Percentiles rank a stretch among this genome's conserved stretches.
These are phyloP conservation scores for Polyporus arcularius DNA, from an alignment of 768 basidiomycete genomes.

Conservation along the genomic window DNA sequence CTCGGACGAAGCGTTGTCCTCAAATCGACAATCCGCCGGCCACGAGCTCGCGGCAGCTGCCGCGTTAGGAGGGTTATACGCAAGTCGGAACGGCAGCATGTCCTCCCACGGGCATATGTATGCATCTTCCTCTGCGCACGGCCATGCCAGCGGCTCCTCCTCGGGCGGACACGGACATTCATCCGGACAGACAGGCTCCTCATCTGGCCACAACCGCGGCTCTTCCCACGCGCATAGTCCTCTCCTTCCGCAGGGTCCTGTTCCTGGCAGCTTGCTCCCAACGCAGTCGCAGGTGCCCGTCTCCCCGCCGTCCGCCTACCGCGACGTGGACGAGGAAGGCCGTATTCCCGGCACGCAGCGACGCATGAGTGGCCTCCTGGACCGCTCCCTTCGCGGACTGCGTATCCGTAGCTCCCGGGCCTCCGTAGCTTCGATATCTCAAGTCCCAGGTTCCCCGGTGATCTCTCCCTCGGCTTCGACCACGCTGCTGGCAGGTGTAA, in stretches of 20 bases:
- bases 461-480: slow-evolving; percentile 3
- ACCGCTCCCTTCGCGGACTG: slow-evolving; percentile 11
- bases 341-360: background rate
- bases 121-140: slow-evolving; percentile 8
- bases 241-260: slow-evolving; percentile 2
- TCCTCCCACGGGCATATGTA: slow-evolving; percentile 17
- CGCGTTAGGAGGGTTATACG: background rate
- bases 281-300: slow-evolving; percentile 13
- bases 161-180: slow-evolving; percentile 20
- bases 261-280: slow-evolving; percentile 23
- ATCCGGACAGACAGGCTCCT: slow-evolving; percentile 17
- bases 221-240: slow-evolving; percentile 1
- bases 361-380: slow-evolving; percentile 12
- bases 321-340: slow-evolving; percentile 12
- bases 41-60: slow-evolving; percentile 3
- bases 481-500: background rate
- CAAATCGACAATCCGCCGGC: background rate
- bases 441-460: background rate
- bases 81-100: slow-evolving; percentile 5
- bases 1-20: slow-evolving; percentile 13
- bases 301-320: slow-evolving; percentile 16
- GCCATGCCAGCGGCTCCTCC: slow-evolving; percentile 4
- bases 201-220: slow-evolving; percentile 7
- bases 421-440: slow-evolving; percentile 1
- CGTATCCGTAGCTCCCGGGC: slow-evolving; percentile 15